Evolutionary conservation across 352 stramenopile genomes (phyloP).

Genomic region (Phytophthora pluvialis): DNA sequence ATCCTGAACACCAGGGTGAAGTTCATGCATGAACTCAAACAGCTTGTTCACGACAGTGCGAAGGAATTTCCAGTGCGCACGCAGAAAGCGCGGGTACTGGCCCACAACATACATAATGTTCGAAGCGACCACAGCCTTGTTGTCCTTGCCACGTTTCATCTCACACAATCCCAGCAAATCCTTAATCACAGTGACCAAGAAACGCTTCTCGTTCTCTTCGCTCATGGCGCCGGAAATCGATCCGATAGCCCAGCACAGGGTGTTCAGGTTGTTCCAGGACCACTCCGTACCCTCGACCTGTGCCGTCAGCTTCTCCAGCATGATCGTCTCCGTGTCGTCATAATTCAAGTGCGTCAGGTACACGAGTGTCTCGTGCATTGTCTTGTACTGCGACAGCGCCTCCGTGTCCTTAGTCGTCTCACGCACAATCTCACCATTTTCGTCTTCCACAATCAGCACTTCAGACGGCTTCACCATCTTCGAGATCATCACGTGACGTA

Average conservation of each 20-base stretch:
- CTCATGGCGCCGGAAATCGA: slow-evolving; percentile 99
- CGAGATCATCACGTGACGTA: slow-evolving; percentile 98
- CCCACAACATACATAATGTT: slow-evolving; percentile 99
- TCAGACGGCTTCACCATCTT: slow-evolving; percentile 99
- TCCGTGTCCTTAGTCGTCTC: slow-evolving; percentile 99
- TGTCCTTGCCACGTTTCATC: slow-evolving; percentile 99
- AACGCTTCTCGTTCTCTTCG: slow-evolving; percentile 99
- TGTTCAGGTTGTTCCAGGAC: slow-evolving; percentile 99
- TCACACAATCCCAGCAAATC: slow-evolving; percentile 98
- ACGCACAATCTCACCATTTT: slow-evolving; percentile 97
- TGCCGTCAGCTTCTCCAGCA: slow-evolving; percentile 97
- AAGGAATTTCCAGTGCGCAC: slow-evolving; percentile 99
- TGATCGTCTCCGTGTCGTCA: slow-evolving; percentile 99
- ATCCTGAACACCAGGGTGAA: slow-evolving; percentile 99
- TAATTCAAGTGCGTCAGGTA: slow-evolving; percentile 99
- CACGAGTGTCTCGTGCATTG: slow-evolving; percentile 99
- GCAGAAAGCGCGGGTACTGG: slow-evolving; percentile 99
- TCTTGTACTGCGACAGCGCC: slow-evolving; percentile 99
- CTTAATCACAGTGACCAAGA: slow-evolving; percentile 99
- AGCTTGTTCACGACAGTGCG: slow-evolving; percentile 99
- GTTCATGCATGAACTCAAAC: slow-evolving; percentile 99
- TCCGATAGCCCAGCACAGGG: slow-evolving; percentile 99
- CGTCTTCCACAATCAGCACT: slow-evolving; percentile 99
- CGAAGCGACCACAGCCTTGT: slow-evolving; percentile 99
- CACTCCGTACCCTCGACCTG: slow-evolving; percentile 90